Conservation (phyloP, 2,329 filamentous ascomycete genomes). For the Curvularia verruculosa region DNA sequence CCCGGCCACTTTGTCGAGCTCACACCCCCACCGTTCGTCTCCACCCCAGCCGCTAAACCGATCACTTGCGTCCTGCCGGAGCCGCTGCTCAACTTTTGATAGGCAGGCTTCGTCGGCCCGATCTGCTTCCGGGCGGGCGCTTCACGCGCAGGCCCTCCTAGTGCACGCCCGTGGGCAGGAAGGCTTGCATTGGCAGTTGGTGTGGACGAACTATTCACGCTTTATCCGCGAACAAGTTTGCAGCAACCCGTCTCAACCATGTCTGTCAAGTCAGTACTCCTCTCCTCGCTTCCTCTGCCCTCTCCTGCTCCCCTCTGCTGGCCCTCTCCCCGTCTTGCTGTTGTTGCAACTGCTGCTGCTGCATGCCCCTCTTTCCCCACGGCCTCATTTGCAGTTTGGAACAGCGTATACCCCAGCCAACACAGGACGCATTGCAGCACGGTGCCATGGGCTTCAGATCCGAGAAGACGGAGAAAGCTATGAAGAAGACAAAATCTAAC, state of each 20-base stretch:
- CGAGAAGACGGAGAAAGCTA: constrained; percentile 18
- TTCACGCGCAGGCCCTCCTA: constrained; percentile 24
- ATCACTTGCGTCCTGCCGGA: constrained; percentile 31
- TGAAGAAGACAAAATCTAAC: constrained; percentile 41
- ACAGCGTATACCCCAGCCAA: background rate
- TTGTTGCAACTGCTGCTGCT: background rate
- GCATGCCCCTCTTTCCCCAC: constrained; percentile 18
- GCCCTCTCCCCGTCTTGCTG: constrained; percentile 13
- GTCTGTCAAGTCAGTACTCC: constrained; percentile 50
- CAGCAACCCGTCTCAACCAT: constrained; percentile 32
- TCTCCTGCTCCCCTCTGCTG: background rate
- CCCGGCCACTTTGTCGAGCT: constrained; percentile 5
- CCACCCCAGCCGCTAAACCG: constrained; percentile 26
- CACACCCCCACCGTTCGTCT: constrained; percentile 22
- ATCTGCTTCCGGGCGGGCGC: constrained; percentile 23
- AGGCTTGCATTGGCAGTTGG: constrained; percentile 29
- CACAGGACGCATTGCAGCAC: background rate
- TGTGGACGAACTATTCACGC: constrained; percentile 28
- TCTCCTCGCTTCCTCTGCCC: constrained; percentile 10
- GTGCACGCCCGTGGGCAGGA: constrained; percentile 14
- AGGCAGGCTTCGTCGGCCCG: constrained; percentile 29
- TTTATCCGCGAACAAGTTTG: constrained; percentile 30
- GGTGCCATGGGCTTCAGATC: constrained; percentile 12
- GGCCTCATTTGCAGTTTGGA: constrained; percentile 12
- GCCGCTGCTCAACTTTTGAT: constrained; percentile 27